Conservation (phyloP, 768 basidiomycete species). For the Infundibulicybe gibba region DNA sequence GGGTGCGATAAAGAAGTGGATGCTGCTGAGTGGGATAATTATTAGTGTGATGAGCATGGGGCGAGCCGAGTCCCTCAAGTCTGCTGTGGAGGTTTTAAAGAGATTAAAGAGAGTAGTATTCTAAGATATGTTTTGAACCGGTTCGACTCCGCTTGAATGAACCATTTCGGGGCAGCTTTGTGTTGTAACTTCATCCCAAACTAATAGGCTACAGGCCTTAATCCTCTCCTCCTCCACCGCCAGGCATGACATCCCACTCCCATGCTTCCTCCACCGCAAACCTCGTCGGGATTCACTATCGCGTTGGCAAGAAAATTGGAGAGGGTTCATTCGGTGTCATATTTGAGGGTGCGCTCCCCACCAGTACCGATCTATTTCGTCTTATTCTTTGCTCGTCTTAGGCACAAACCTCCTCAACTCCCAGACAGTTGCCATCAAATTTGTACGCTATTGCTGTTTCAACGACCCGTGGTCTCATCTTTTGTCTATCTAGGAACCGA, state of each 20-base stretch:
- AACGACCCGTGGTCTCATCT: constrained; percentile 8
- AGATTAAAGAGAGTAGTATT: constrained; percentile 17
- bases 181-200: constrained; percentile 15
- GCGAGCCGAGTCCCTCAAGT: not conserved
- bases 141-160: constrained; percentile 15
- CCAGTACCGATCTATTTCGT: not conserved
- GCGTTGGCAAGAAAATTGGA: constrained; percentile 98
- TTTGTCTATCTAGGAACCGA: constrained; percentile 58
- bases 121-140: constrained; percentile 14
- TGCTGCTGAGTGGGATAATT: too few species aligned
- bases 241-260: constrained; percentile 55
- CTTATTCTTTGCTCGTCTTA: constrained; percentile 25
- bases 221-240: constrained; percentile 21
- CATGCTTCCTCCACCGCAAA: constrained; percentile 63
- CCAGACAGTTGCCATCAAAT: constrained; percentile 99
- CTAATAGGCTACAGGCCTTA: constrained; percentile 25
- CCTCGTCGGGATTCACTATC: constrained; percentile 94
- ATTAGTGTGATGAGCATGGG: too few species aligned
- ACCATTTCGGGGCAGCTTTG: constrained; percentile 11
- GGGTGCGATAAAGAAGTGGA: not conserved
- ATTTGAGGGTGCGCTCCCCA: constrained; percentile 63
- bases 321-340: constrained; percentile 98
- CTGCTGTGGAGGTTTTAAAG: too few species aligned
- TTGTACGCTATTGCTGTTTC: constrained; percentile 59
- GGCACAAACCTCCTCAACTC: constrained; percentile 98